Conservation (phyloP, 345 rosid species). For the Sisymbrium altissimum region DNA sequence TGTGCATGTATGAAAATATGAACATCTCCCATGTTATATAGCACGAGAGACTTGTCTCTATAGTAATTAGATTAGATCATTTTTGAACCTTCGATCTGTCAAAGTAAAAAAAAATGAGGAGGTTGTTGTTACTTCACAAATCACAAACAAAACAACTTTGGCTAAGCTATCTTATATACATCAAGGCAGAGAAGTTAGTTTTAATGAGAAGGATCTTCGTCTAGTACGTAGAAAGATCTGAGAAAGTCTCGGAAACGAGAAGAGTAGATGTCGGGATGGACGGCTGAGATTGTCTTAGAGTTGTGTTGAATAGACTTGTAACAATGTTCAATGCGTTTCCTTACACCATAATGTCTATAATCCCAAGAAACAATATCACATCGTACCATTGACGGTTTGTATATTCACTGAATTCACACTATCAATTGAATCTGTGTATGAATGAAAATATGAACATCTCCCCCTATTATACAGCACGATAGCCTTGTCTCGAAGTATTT, state of each 20-base stretch:
- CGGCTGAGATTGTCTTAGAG: conserved; percentile 52
- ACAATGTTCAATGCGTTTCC: conserved; percentile 50
- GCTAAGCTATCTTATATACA: conserved; percentile 2
- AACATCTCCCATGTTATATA: not conserved
- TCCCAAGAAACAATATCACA: conserved; percentile 42
- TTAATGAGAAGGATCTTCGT: conserved; percentile 25
- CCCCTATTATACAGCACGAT: not conserved
- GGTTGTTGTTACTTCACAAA: not conserved
- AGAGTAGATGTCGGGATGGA: conserved; percentile 49
- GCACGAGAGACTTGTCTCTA: not conserved
- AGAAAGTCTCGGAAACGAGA: conserved; percentile 46
- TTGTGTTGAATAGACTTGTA: conserved; percentile 51
- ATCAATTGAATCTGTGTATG: conserved; percentile 28
- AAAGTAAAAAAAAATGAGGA: not conserved
- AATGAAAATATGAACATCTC: not conserved
- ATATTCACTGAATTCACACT: conserved; percentile 26
- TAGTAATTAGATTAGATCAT: not conserved
- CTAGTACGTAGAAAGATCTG: conserved; percentile 45
- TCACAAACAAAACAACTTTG: conserved; percentile 16
- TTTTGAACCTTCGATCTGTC: not conserved
- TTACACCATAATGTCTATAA: conserved; percentile 49
- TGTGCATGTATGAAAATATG: not conserved
- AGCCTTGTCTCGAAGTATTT: not conserved
- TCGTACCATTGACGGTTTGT: conserved; percentile 33
- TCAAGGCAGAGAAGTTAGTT: not conserved